Evolutionary conservation across 148 eudicot genomes (phyloP), one percentile per base, ranked within the genome.

Genomic region (Spergularia marina): DNA sequence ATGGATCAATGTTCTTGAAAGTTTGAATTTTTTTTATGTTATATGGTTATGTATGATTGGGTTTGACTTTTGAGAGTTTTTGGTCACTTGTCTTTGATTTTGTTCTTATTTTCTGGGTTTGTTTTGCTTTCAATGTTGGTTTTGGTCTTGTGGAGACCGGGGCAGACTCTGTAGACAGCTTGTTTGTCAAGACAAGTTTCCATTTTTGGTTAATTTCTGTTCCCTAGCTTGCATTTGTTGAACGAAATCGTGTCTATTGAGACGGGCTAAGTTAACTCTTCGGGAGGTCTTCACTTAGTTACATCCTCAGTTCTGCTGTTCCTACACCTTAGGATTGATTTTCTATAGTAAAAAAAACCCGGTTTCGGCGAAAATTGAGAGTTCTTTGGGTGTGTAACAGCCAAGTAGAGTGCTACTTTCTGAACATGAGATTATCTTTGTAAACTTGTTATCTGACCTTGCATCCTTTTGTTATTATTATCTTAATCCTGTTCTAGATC

Each of bases 51-150:
- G 54, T 49, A 30, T 68, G 71, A 44, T 21, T 68, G 0, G 6
- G 49, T 68, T 51, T 30, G 57, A 68, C 17, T 68, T 68, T 68
- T 49, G 16, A 67, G 71, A 44, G 71, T 18, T n/a, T 13, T 67
- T 67, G 30, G 47, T 67, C 55, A 67, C 54, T 67, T 49, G 36
- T 20, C 2, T 39, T 65, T 65, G 69, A 65, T 65, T 17, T 65
- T 62, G 41, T 17, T 41, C 10, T 7, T 41, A 6, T 1, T 62
- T 12, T 8, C 30, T 41, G 65, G 34, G 12, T 21, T 60, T 56
- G 1, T 30, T 63, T 16, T 16, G 14, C 66, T 12, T 62, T 17
- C 36, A 36, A 41, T 63, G 36, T 25, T n/a, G 13, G 10, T 63
- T 41, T 5, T 63, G 18, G 10, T 18, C 18, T 1, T 54, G 57